These are phyloP conservation scores for Camelina laxa DNA, from an alignment of 345 rosid species.

Conservation along the genomic window DNA sequence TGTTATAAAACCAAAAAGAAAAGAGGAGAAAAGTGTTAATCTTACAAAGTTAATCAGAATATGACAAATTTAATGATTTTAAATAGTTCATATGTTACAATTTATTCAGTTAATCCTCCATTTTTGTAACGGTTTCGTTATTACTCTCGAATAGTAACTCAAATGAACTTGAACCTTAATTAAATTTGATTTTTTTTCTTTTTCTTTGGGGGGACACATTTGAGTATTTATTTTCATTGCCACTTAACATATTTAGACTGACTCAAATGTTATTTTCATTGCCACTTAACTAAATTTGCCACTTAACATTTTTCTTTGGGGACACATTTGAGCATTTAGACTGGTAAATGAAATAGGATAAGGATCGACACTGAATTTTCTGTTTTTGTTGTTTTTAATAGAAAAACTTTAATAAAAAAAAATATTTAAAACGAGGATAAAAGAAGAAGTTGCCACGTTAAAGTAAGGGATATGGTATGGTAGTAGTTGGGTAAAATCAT, in stretches of 20 bases:
- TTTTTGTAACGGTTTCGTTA: neutral
- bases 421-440: neutral
- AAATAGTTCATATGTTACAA: neutral
- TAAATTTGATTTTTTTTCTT: neutral
- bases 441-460: slow-evolving; percentile 29
- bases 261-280: neutral
- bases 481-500: slow-evolving; percentile 33
- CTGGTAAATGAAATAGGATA: neutral
- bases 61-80: neutral
- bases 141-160: neutral
- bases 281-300: slow-evolving; percentile 3
- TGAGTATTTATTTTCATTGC: neutral
- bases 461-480: slow-evolving; percentile 14
- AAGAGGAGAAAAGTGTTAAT: neutral
- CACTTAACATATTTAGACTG: neutral
- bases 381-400: neutral
- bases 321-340: no score
- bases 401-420: neutral
- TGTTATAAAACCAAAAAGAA: slow-evolving; percentile 8
- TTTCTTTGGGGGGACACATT: neutral
- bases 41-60: neutral
- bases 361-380: neutral
- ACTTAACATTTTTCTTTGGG: no score
- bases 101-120: no score
- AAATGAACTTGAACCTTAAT: neutral